Evolutionary conservation across 192 early-diverging fungal genomes (phyloP), one percentile per base, ranked within the genome.

Genomic region (Backusella tarrabulga): DNA sequence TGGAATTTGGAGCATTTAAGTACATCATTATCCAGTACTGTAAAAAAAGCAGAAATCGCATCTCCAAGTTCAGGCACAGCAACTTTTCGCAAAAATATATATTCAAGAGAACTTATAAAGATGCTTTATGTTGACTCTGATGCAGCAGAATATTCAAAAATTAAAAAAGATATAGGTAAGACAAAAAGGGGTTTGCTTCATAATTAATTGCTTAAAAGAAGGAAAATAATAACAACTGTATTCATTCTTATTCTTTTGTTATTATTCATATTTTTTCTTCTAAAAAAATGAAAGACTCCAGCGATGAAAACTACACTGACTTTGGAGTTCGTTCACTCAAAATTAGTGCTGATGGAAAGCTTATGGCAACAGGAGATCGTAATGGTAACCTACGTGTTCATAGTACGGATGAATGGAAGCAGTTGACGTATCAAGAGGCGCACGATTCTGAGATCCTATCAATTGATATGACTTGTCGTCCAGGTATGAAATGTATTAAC

Each of bases 361-460:
- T 88, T 21, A 75, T 96, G 80, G 93, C 93, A 6, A 85, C 89
- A n/a, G 95, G 95, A 3, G 92, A 96, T 83, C 85, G 92, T 34
- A 78, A 77, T 67, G 95, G 95, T 14, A 93, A 92, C 81, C 73
- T 95, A 19, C 88, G 92, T 26, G 87, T 94, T 0, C 90, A 91
- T 52, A 84, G 87, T 34, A 79, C 92, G 15, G 77, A 82, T 17
- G 84, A 84, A 7, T 91, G 92, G 77, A 76, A 90, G 32, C 81
- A 93, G 73, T 68, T 92, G 2, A 83, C 85, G 1, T 91, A 82
- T 73, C 83, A 93, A 66, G 92, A 94, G 67, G 95, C 92, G 0
- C 95, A 96, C 74, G 91, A 93, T 36, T 90, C 90, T 4, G 95
- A 95, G 78, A 90, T 96, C 34, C 71, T 96, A 40, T 81, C 89